Base-by-base conservation (phyloP, 2,329 filamentous ascomycete genomes). In the Sclerotinia spermophila region DNA sequence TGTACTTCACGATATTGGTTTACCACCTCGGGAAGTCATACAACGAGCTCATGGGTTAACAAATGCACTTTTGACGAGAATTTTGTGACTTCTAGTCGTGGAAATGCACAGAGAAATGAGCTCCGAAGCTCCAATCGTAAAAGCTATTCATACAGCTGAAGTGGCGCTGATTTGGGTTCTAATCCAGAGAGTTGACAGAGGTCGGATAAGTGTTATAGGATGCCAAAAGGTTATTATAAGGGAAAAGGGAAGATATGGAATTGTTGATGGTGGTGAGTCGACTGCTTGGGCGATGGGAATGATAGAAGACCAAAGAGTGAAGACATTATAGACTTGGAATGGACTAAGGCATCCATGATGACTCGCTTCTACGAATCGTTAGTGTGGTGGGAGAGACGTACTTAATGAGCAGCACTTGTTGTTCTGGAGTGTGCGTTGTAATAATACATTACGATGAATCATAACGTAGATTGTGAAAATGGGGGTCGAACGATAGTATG, bases 291-390 rank as follows among this genome's bases (percentile, higher is more conserved):
- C 53, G 17, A n/a, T 42, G 27, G 56, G 67, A 8, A 53, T 64
- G n/a, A 13, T 30, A 27, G 44, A 40, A 21, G 67, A 69, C 7
- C 56, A 19, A 13, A 58, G 42, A 6, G 44, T 35, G 6, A 58
- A 44, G 21, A 69, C 42, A 2, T 64, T 69, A 10, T 68, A 56
- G 67, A 42, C 67, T 11, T 62, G 67, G 56, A 58, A 62, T 40
- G 67, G 56, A 19, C 19, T 44, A 7, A 68, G 56, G 24, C 17
- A 68, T 33, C 56, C 56, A 33, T 68, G 67, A 56, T 68, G 44
- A 67, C 19, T 6, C 2, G 40, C 19, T 13, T 27, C 21, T 62
- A 24, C 3, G 8, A 11, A 5, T 30, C 17, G 11, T 60, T 60
- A 58, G 5, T 10, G 21, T 15, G 30, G 6, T 11, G 0, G 2